Conservation (phyloP, 371 early-diverging fungal species). For the Cokeromyces recurvatus region DNA sequence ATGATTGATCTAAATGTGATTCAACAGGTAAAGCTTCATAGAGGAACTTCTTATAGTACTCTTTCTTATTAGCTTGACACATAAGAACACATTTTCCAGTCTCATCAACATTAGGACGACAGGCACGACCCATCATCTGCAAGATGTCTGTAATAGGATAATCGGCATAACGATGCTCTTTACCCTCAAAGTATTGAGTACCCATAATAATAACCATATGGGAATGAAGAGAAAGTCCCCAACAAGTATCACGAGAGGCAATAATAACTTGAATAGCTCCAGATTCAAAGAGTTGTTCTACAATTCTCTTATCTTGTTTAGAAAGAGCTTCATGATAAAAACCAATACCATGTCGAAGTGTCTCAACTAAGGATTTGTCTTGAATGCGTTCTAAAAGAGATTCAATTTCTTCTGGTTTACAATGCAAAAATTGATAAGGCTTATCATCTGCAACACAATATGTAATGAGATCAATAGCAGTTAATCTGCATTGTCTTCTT, state of each 20-base stretch:
- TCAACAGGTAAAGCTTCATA: constrained; percentile 94
- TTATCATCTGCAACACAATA: constrained; percentile 71
- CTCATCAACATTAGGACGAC: constrained; percentile 61
- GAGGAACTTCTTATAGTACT: constrained; percentile 95
- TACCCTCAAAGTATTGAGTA: constrained; percentile 90
- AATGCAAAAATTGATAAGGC: constrained; percentile 70
- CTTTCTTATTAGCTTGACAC: constrained; percentile 92
- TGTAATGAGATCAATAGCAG: constrained; percentile 81
- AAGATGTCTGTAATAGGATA: constrained; percentile 92
- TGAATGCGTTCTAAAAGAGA: constrained; percentile 58
- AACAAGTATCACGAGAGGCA: constrained; percentile 86
- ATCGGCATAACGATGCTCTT: constrained; percentile 93
- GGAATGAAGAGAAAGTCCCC: constrained; percentile 78
- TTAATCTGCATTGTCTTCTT: constrained; percentile 85
- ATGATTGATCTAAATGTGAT: constrained; percentile 81
- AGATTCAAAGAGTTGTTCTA: constrained; percentile 70
- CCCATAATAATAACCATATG: constrained; percentile 95
- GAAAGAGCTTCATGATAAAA: constrained; percentile 87
- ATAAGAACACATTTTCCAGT: constrained; percentile 86
- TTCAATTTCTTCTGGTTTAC: constrained; percentile 59
- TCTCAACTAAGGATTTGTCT: constrained; percentile 71
- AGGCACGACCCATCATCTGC: constrained; percentile 95
- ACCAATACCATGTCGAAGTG: constrained; percentile 81
- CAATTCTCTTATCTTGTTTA: constrained; percentile 65
- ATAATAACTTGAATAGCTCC: constrained; percentile 88